Percentiles rank a stretch among this genome's conserved stretches.
Evolutionary conservation across 2,329 filamentous ascomycete genomes (phyloP).

Genomic region (Penicillium sp.): DNA sequence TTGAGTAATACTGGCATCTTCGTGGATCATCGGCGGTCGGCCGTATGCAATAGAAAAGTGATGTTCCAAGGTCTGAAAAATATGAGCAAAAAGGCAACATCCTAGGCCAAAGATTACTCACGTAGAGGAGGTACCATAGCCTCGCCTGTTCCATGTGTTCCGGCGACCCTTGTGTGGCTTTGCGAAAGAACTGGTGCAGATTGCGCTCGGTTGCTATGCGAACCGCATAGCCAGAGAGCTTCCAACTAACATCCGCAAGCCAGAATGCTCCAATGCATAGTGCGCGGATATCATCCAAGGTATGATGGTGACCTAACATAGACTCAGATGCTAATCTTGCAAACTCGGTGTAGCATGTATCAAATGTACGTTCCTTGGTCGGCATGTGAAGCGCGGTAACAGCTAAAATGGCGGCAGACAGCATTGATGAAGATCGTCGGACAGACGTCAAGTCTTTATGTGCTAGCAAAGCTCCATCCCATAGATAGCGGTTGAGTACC

Average conservation of each 20-base stretch:
- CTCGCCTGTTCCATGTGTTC: slow-evolving; percentile 33
- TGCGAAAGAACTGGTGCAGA: slow-evolving; percentile 37
- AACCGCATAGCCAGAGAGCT: slow-evolving; percentile 36
- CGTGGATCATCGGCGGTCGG: slow-evolving; percentile 38
- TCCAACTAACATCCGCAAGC: slow-evolving; percentile 48
- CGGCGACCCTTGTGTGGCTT: slow-evolving; percentile 31
- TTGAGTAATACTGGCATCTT: slow-evolving; percentile 32
- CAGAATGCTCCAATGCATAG: slow-evolving; percentile 50
- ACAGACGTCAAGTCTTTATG: slow-evolving; percentile 42
- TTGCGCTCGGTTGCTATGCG: slow-evolving; percentile 39
- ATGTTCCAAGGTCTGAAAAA: slow-evolving; percentile 32
- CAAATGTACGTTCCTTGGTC: slow-evolving; percentile 39
- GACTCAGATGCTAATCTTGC: slow-evolving; percentile 45
- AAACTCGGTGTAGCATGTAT: slow-evolving; percentile 46
- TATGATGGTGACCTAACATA: slow-evolving; percentile 46
- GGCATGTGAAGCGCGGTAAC: slow-evolving; percentile 46
- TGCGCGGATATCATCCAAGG: slow-evolving; percentile 45
- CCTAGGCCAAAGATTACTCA: slow-evolving; percentile 18
- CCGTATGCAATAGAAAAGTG: slow-evolving; percentile 41
- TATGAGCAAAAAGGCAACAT: slow-evolving; percentile 9
- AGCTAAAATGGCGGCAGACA: slow-evolving; percentile 40
- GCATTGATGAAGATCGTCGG: slow-evolving; percentile 41
- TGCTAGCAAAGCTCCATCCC: slow-evolving; percentile 39
- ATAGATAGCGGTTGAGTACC: slow-evolving; percentile 35
- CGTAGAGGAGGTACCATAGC: slow-evolving; percentile 38